Evolutionary conservation across 208 protist genomes (phyloP), one percentile per base, ranked within the genome.

Genomic region (Trypanosomatidae sp.): DNA sequence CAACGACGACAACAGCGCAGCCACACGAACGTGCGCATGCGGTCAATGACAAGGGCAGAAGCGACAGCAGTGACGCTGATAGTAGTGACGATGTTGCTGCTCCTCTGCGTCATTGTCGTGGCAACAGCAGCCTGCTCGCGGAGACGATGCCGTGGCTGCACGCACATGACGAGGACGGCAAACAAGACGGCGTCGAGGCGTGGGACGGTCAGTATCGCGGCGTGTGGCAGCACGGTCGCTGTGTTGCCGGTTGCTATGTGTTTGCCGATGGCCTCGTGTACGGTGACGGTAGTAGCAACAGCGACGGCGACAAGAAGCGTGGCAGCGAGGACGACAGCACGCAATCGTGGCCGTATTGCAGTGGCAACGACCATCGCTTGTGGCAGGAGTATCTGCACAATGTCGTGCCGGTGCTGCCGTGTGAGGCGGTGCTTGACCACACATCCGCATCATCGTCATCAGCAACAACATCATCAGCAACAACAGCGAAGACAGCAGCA

Each of bases 281-380:
- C 46, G 61, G 61, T 41, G 58, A 45, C 37, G 48, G n/a, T 11
- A 35, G 30, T 35, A 35, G 30, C n/a, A n/a, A 35, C 11, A 15
- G 30, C 30, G n/a, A 35, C n/a, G n/a, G n/a, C n/a, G 11, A 35
- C 30, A 35, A 15, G 30, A 52, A 32, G 1, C 33, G 43, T 48
- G 28, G 30, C 21, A 27, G 37, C 49, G 25, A 35, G 22, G 15
- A 45, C 8, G 21, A 43, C 25, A 41, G n/a, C 37, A 13, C n/a
- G n/a, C n/a, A n/a, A n/a, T n/a, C 53, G 20, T 94, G 86, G 82
- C 43, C 60, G n/a, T 91, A 94, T 61, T 94, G 86, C 59, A 58
- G 74, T 35, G 54, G 56, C 22, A 66, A 66, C 19, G 86, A 94
- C 51, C 78, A 68, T 16, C 74, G 86, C n/a, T 52, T 94, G 16